These are phyloP conservation scores for Aspergillus hiratsukae DNA, from an alignment of 2,329 filamentous ascomycete genomes.

Conservation along the genomic window DNA sequence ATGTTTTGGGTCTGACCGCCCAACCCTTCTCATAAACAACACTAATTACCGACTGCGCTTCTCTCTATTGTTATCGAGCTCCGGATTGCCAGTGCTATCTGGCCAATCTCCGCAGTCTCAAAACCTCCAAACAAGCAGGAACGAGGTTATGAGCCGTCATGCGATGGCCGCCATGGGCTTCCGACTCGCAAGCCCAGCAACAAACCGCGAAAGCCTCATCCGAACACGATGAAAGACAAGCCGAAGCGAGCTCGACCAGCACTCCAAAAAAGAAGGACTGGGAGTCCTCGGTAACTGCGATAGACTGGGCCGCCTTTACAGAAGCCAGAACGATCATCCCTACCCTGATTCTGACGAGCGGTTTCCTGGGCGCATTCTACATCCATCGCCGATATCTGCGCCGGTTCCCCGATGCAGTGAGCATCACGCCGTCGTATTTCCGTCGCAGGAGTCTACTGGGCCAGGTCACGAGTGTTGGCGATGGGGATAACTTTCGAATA, in stretches of 20 bases:
- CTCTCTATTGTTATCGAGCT: background rate
- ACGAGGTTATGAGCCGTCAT: slow-evolving; percentile 35
- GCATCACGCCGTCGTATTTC: slow-evolving; percentile 72
- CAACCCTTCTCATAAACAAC: background rate
- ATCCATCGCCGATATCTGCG: slow-evolving; percentile 60
- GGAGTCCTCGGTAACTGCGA: slow-evolving; percentile 41
- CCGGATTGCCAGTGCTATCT: background rate
- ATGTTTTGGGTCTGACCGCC: background rate
- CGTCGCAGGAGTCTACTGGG: slow-evolving; percentile 74
- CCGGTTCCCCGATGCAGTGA: slow-evolving; percentile 71
- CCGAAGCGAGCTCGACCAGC: slow-evolving; percentile 12
- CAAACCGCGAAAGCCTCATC: slow-evolving; percentile 3
- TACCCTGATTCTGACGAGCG: slow-evolving; percentile 35
- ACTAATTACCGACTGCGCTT: background rate
- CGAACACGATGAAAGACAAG: slow-evolving; percentile 19
- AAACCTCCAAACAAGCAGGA: background rate
- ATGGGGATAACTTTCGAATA: slow-evolving; percentile 92
- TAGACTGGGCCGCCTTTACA: slow-evolving; percentile 35
- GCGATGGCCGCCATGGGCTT: slow-evolving; percentile 49
- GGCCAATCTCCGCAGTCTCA: background rate
- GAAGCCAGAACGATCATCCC: slow-evolving; percentile 35
- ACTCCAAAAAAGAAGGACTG: slow-evolving; percentile 32
- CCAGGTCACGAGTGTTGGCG: slow-evolving; percentile 85
- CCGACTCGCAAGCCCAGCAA: slow-evolving; percentile 24
- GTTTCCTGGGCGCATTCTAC: slow-evolving; percentile 32